Conservation (phyloP, 1,284 basidiomycete species). For the Pascua guehoae region DNA sequence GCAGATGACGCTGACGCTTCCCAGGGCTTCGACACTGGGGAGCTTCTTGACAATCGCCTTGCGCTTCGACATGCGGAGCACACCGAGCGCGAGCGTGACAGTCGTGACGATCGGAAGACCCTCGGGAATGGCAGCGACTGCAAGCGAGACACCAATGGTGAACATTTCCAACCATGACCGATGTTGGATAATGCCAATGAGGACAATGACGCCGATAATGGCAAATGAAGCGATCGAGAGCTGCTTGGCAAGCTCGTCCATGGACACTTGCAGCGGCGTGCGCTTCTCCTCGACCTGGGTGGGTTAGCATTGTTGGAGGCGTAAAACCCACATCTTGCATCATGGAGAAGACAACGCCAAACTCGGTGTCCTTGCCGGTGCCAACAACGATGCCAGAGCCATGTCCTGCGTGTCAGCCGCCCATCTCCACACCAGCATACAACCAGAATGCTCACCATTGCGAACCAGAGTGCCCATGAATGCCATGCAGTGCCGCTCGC, state of each 20-base stretch:
- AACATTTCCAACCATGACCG: constrained; percentile 98
- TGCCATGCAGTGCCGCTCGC: constrained; percentile 82
- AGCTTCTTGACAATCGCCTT: constrained; percentile 97
- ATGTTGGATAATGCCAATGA: constrained; percentile 82
- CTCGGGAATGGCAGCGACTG: constrained; percentile 95
- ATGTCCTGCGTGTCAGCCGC: constrained; percentile 56
- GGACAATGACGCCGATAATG: constrained; percentile 86
- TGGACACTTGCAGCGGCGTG: constrained; percentile 86
- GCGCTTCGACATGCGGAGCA: constrained; percentile 85
- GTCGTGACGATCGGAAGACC: constrained; percentile 96
- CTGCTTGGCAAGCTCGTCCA: constrained; percentile 95
- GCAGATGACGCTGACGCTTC: constrained; percentile 91
- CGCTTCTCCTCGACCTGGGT: constrained; percentile 80
- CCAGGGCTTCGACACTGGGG: constrained; percentile 89
- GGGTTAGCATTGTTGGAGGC: constrained; percentile 1
- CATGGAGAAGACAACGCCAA: constrained; percentile 95
- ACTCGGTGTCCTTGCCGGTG: constrained; percentile 85
- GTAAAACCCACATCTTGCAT: constrained; percentile 78
- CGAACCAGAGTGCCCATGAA: constrained; percentile 98
- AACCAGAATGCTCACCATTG: constrained; percentile 59
- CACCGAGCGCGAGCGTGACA: constrained; percentile 91
- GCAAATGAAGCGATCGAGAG: constrained; percentile 86
- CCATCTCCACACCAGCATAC: neutral
- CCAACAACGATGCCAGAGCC: constrained; percentile 86
- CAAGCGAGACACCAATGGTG: constrained; percentile 94